Evolutionary conservation across 176 grass and related monocot genomes (phyloP), one percentile per base, ranked within the genome.

Genomic region (Coix lacrymajobi): DNA sequence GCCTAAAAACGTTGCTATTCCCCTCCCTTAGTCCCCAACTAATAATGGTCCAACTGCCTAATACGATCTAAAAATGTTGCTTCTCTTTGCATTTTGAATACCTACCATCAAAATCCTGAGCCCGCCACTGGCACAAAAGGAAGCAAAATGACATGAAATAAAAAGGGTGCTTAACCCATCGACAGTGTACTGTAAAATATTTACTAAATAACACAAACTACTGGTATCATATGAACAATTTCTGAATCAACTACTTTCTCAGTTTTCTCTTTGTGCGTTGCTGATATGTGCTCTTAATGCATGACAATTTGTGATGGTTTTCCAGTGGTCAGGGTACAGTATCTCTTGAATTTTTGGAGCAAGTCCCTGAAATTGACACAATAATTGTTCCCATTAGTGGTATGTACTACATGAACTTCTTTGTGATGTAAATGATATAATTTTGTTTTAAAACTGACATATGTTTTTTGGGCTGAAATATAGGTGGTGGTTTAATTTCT

Each of bases 311-410:
- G 43, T 79, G 38, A 78, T 91, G 13, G 65, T 40, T 68, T 90
- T 90, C 7, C 85, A 97, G 95, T 91, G 95, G 92, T 46, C 92
- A 97, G 82, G 95, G 95, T 76, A 97, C 95, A 85, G 88, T 97
- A 25, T 83, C 84, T 49, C 85, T 97, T 77, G 95, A 97, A 78
- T 78, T 97, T 73, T 85, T 97, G 84, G 90, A 97, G 90, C 86
- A 92, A 91, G 73, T 84, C 25, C 88, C 88, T 85, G 90, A 69
- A 46, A 86, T 94, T 25, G 90, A 93, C 75, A 89, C 92, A 20
- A 94, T 97, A 81, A 79, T 94, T 44, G 88, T 97, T 79, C 92
- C 95, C 65, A 94, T 97, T 81, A 97, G 95, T 83, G 95, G 95
- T 97, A 62, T 81, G 84, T 71, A 62, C 34, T 77, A 10, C 26